Percentiles rank a stretch among this genome's conserved stretches.
Evolutionary conservation across 352 stramenopile genomes (phyloP).

Genomic region (Aphanomyces stellatus): DNA sequence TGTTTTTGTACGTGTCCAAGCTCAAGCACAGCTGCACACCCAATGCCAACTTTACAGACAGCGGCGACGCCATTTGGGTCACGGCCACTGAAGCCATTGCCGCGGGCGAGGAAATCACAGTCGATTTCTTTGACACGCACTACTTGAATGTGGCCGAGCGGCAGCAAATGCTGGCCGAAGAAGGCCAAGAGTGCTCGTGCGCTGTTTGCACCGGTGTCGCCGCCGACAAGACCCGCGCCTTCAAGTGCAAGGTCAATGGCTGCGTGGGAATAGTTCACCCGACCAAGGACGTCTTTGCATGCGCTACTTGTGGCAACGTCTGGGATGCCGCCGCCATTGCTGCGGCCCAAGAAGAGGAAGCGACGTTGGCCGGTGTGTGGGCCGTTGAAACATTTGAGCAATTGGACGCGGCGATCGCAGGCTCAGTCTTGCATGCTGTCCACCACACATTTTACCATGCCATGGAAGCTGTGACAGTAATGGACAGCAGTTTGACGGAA

Average conservation of each 20-base stretch:
- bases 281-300: slow-evolving; percentile 42
- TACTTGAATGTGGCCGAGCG: slow-evolving; percentile 59
- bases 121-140: slow-evolving; percentile 76
- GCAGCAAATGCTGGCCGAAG: slow-evolving; percentile 40
- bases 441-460: slow-evolving; percentile 72
- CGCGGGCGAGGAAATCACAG: slow-evolving; percentile 50
- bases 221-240: slow-evolving; percentile 46
- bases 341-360: slow-evolving; percentile 38
- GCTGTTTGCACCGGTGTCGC: slow-evolving; percentile 38
- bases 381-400: slow-evolving; percentile 40
- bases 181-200: slow-evolving; percentile 53
- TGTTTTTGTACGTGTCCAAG: slow-evolving; percentile 60
- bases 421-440: slow-evolving; percentile 40
- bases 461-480: slow-evolving; percentile 43
- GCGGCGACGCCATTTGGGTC: slow-evolving; percentile 61
- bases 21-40: slow-evolving; percentile 68
- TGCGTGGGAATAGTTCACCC: slow-evolving; percentile 28
- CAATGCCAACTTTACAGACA: slow-evolving; percentile 71
- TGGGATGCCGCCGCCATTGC: slow-evolving; percentile 26
- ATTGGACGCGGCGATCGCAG: slow-evolving; percentile 34
- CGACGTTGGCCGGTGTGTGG: slow-evolving; percentile 40
- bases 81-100: slow-evolving; percentile 59
- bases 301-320: slow-evolving; percentile 31
- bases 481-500: slow-evolving; percentile 25
- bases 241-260: slow-evolving; percentile 33